Base-by-base conservation (phyloP, 169 alveolate genomes). In the Cystoisospora suis region DNA sequence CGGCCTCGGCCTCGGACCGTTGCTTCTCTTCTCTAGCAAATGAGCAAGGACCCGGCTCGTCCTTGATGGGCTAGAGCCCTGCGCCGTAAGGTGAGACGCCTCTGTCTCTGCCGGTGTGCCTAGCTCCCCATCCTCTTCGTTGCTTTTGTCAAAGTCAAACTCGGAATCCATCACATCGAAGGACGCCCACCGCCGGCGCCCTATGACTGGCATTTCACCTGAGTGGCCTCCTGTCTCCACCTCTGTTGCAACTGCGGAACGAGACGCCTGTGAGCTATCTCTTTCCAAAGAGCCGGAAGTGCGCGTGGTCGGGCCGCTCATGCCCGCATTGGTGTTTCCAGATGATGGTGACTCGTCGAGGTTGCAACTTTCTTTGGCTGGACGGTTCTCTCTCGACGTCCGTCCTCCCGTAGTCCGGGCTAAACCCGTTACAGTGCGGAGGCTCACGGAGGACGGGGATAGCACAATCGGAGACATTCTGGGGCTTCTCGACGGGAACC, bases 141-240 rank as follows among this genome's bases (percentile, higher is more conserved):
- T 44, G 5, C 40, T 29, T 3, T 65, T 44, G 77, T 32, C 12
- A 20, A 23, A n/a, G 15, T 65, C 77, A 15, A 44, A 12, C 23
- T 65, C 77, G n/a, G 77, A 65, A 17, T 65, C 77, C 77, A 12
- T 15, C 44, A 65, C 42, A 65, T 65, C 77, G 77, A 65, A 65
- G 40, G 77, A 65, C n/a, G 40, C 77, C 77, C 77, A 65, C 42
- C 77, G 77, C 36, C 77, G 77, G 36, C 77, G 77, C 42, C 4
- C n/a, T 20, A 44, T 4, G 42, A 20, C n/a, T 49, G 61, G 61
- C 9, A 12, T 20, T 20, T 20, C 61, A 12, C 20, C 61, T 20
- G 20, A 20, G 20, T 9, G 61, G 61, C 61, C 20, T 20, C 20
- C n/a, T 9, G n/a, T 49, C 61, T 49, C 61, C 9, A 9, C 20